These are phyloP conservation scores for Haematococcus lacustris DNA, from an alignment of 139 green algal genomes.

Conservation along the genomic window DNA sequence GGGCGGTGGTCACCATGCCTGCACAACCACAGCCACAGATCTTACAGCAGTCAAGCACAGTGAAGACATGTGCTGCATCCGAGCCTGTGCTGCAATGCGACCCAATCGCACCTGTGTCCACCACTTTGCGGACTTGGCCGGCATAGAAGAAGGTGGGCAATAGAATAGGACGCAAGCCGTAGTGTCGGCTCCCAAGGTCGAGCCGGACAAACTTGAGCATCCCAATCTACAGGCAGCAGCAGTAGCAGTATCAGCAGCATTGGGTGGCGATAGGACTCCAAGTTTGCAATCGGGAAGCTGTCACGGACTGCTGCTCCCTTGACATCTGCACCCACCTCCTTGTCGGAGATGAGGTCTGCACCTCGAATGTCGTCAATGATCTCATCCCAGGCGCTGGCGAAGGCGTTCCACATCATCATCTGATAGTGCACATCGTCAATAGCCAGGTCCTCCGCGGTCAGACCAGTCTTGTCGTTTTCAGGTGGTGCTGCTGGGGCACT, in stretches of 20 bases:
- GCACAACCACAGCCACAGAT: conserved; percentile 24
- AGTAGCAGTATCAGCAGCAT: no score
- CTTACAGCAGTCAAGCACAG: not conserved
- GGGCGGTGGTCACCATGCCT: conserved; percentile 25
- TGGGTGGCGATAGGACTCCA: no score
- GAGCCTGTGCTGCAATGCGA: no score
- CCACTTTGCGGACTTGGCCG: conserved; percentile 42
- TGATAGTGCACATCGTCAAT: conserved; percentile 34
- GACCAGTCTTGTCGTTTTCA: no score
- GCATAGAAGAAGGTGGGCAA: conserved; percentile 69
- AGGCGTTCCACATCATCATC: conserved; percentile 48
- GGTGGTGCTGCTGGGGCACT: no score
- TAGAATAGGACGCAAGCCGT: conserved; percentile 59
- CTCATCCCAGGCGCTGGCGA: conserved; percentile 39
- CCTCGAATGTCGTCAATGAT: conserved; percentile 29
- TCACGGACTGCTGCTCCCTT: no score
- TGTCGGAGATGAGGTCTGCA: conserved; percentile 27
- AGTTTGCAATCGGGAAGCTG: no score
- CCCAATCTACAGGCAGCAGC: conserved; percentile 9
- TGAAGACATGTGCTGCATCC: no score
- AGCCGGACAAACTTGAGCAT: conserved; percentile 44
- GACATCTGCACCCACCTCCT: conserved; percentile 39
- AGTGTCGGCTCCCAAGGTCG: conserved; percentile 25
- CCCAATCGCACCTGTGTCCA: not conserved
- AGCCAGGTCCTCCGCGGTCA: conserved; percentile 14